These are phyloP conservation scores for Iberis pinnata DNA, from an alignment of 345 rosid genomes.

Conservation along the genomic window DNA sequence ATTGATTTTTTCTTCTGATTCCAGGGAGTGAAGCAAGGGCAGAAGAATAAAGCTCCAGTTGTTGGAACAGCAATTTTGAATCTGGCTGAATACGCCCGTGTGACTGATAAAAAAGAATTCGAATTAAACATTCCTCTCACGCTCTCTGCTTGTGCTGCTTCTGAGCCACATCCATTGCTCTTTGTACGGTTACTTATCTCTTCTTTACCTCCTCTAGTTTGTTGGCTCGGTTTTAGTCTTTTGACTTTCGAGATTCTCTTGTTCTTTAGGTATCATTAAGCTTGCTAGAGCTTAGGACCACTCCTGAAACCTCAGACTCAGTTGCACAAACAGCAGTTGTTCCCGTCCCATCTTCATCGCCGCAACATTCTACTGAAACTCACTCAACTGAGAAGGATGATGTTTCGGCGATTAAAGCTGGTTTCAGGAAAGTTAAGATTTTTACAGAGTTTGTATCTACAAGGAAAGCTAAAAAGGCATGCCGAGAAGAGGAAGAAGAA, in stretches of 20 bases:
- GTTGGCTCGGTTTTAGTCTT: background rate
- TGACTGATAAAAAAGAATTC: constrained; percentile 40
- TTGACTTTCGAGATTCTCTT: background rate
- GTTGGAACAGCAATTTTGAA: constrained; percentile 53
- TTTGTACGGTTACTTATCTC: constrained; percentile 42
- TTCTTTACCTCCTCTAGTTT: background rate
- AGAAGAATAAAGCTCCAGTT: constrained; percentile 40
- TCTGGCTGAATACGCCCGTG: constrained; percentile 58
- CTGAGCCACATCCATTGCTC: constrained; percentile 45
- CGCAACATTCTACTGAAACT: constrained; percentile 28
- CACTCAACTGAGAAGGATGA: constrained; percentile 32
- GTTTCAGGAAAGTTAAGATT: constrained; percentile 42
- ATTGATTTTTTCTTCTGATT: too few relatives aligned
- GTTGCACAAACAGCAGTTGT: constrained; percentile 45
- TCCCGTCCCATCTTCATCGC: constrained; percentile 39
- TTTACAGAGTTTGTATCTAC: constrained; percentile 36
- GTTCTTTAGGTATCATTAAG: constrained; percentile 58
- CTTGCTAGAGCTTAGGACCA: constrained; percentile 65
- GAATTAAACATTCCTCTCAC: constrained; percentile 49
- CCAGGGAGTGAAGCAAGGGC: constrained; percentile 62
- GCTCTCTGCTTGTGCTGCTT: constrained; percentile 28
- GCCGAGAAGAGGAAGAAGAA: constrained; percentile 30
- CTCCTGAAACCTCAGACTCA: constrained; percentile 44
- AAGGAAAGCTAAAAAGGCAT: constrained; percentile 35
- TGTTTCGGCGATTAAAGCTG: constrained; percentile 41